phyloP scores from a whole-genome alignment of 2,329 filamentous ascomycete species.

The Stachybotrys echinatus region DNA sequence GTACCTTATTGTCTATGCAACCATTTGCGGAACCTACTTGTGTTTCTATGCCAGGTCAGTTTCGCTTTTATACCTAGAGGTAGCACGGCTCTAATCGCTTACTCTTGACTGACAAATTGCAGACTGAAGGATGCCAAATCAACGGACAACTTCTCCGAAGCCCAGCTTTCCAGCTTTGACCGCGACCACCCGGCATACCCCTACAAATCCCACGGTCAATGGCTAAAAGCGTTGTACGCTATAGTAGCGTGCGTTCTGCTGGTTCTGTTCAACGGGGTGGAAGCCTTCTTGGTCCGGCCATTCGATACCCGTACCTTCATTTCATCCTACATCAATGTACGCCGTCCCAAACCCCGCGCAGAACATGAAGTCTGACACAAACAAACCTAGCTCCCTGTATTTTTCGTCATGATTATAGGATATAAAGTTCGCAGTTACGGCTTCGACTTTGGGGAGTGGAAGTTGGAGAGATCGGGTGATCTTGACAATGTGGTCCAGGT shows the following conservation, averaged over 20 bases:
- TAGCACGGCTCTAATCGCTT: too few species aligned
- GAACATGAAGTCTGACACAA: neutral
- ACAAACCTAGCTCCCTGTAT: constrained; percentile 25
- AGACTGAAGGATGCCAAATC: constrained; percentile 31
- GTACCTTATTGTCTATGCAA: constrained; percentile 31
- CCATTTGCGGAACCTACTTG: constrained; percentile 34
- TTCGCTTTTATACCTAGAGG: neutral
- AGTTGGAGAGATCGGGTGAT: constrained; percentile 29
- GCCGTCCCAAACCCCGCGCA: constrained; percentile 5
- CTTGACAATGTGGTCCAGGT: constrained; percentile 29
- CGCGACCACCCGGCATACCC: constrained; percentile 27
- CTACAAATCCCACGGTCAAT: constrained; percentile 32
- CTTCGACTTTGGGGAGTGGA: constrained; percentile 23
- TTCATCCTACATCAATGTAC: constrained; percentile 33
- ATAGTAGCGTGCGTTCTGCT: constrained; percentile 25
- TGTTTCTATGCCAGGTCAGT: constrained; percentile 28
- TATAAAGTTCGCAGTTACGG: constrained; percentile 32
- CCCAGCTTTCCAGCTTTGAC: constrained; percentile 25
- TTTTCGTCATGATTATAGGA: constrained; percentile 27
- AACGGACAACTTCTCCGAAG: constrained; percentile 30
- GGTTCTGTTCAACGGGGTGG: constrained; percentile 27
- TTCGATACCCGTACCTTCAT: constrained; percentile 29
- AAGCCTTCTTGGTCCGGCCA: constrained; percentile 24
- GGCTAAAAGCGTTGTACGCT: constrained; percentile 29
- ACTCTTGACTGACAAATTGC: too few species aligned